Base-by-base conservation (phyloP, 2,329 filamentous ascomycete species). In the Aspergillus sp. region DNA sequence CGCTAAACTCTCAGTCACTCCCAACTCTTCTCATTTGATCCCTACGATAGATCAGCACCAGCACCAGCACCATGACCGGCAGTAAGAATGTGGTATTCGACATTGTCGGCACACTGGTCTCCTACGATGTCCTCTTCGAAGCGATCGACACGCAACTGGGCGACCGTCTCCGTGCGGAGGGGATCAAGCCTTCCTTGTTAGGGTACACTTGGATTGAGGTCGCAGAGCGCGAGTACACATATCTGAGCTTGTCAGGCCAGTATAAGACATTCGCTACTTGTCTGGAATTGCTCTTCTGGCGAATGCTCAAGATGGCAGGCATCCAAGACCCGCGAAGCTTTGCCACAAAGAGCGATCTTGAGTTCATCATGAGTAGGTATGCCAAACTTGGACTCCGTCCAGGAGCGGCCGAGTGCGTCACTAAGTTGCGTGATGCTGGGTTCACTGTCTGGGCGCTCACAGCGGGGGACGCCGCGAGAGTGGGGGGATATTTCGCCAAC, bases 141-240 rank as follows among this genome's bases (percentile, higher is more conserved):
- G 69, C 72, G 44, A 75, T 81, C 50, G 70, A 77, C 27, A 54
- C 67, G 42, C 71, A 69, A 15, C 70, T 81, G 8, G 79, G 79
- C 44, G 57, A 70, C 21, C 71, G 71, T 23, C 73, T 82, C 2
- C 66, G 66, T 32, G 57, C 64, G 17, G 61, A 76, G 27, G 69
- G 63, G 23, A 74, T 81, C 58, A 73, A 72, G 4, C 67, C 78
- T 0, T 70, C 69, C 11, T 68, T 76, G 5, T 75, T 81, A 8
- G 78, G 75, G 13, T 78, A 72, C 52, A 70, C 75, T 4, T 81
- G 77, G 78, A 75, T 78, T 63, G 76, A 77, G 50, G 70, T 71
- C 3, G 73, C 77, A 3, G 80, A 81, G 58, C 72, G 75, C 5
- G 78, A 82, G 61, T 81, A 78, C 65, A 81, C 78, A 5, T 81